Evolutionary conservation across 805 yeast genomes (phyloP).

Genomic region (Lipomyces mesembrius): DNA sequence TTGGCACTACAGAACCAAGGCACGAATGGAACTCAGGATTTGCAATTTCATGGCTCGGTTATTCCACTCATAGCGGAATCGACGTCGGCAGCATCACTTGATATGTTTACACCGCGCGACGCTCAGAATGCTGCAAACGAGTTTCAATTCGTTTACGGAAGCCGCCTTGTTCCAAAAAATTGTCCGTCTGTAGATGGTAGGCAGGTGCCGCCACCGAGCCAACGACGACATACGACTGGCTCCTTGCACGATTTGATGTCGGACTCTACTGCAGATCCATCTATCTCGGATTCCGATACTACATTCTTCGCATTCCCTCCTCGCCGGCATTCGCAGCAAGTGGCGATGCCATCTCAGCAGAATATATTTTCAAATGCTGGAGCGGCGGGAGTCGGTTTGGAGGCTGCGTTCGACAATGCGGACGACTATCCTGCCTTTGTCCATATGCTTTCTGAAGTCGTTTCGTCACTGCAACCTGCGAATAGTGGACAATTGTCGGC

Average conservation of each 20-base stretch:
- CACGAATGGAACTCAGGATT: neutral
- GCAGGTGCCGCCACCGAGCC: slow-evolving; percentile 8
- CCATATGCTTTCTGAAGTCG: neutral
- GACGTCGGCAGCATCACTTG: neutral
- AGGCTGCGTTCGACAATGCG: neutral
- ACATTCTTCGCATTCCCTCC: neutral
- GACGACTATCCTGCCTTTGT: neutral
- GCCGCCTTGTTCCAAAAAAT: neutral
- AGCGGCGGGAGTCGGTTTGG: neutral
- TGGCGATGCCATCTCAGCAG: neutral
- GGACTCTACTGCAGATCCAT: neutral
- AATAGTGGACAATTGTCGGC: neutral
- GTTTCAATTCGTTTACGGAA: slow-evolving; percentile 1
- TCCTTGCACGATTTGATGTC: slow-evolving; percentile 10
- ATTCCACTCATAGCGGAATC: slow-evolving; percentile 6
- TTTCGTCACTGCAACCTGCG: neutral
- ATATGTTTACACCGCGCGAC: slow-evolving; percentile 11
- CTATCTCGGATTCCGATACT: neutral
- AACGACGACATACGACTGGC: slow-evolving; percentile 19
- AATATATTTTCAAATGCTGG: neutral
- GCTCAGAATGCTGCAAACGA: neutral
- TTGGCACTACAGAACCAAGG: neutral
- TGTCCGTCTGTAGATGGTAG: neutral
- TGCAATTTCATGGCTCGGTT: neutral
- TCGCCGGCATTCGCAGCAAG: neutral